Percentiles rank a stretch among this genome's conserved stretches.
phyloP scores from a whole-genome alignment of 495 filamentous ascomycete genomes.

The Tuber microsphaerosporum region DNA sequence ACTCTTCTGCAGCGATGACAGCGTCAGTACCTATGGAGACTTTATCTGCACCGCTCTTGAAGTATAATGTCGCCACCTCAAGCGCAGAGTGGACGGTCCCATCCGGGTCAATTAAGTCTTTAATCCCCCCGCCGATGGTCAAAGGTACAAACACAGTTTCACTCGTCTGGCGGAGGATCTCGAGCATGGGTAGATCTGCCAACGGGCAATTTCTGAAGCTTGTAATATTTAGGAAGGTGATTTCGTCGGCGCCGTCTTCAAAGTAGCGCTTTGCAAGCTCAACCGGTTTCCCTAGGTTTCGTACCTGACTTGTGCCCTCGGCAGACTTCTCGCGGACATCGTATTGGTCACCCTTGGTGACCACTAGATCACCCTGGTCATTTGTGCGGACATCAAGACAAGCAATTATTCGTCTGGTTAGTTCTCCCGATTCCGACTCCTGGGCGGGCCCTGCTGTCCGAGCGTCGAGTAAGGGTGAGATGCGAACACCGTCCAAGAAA shows the following conservation, averaged over 20 bases:
- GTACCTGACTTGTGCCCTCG: constrained; percentile 58
- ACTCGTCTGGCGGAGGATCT: constrained; percentile 76
- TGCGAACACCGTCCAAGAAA: constrained; percentile 63
- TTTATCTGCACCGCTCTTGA: constrained; percentile 97
- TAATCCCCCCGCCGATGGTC: constrained; percentile 90
- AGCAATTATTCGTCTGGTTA: constrained; percentile 86
- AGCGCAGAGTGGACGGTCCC: constrained; percentile 80
- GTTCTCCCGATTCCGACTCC: constrained; percentile 48
- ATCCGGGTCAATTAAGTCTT: constrained; percentile 80
- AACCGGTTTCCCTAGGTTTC: constrained; percentile 93
- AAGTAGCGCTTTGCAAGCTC: constrained; percentile 92
- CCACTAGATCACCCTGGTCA: constrained; percentile 87
- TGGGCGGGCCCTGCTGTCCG: constrained; percentile 26
- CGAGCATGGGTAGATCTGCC: constrained; percentile 88
- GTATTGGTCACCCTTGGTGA: constrained; percentile 98
- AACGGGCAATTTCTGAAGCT: constrained; percentile 91
- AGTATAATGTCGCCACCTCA: constrained; percentile 93
- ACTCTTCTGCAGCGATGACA: constrained; percentile 84
- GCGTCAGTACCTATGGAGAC: constrained; percentile 96
- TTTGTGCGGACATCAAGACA: constrained; percentile 96
- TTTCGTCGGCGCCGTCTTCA: constrained; percentile 90
- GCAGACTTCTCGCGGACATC: constrained; percentile 89
- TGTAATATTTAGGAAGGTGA: constrained; percentile 97
- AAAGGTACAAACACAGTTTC: constrained; percentile 95
- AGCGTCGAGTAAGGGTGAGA: constrained; percentile 43